These are phyloP conservation scores for Cafeteria roenbergensis DNA, from an alignment of 108 stramenopile genomes.

Conservation along the genomic window DNA sequence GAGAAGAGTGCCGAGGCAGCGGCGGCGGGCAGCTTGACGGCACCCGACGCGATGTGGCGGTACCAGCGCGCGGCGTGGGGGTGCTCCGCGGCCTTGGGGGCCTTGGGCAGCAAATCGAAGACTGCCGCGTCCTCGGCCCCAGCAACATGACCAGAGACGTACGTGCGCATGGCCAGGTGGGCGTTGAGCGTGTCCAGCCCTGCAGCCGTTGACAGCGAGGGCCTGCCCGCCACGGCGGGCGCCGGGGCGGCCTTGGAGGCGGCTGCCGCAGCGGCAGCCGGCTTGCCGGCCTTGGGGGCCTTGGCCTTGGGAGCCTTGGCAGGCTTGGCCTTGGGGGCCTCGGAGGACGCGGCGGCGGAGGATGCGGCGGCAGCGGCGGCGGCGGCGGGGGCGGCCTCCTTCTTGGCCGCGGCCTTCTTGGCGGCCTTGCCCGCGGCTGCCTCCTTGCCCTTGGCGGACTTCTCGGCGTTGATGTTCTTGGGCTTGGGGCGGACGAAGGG, in stretches of 20 bases:
- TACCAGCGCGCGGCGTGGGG: too few relatives aligned
- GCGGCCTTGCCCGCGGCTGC: not conserved
- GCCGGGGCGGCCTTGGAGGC: not conserved
- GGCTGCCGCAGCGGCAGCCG: not conserved
- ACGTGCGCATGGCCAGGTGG: not conserved
- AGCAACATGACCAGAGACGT: not conserved
- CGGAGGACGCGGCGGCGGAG: not conserved
- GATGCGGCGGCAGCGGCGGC: not conserved
- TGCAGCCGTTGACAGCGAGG: not conserved
- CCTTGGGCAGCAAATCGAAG: not conserved
- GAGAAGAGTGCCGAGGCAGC: too few relatives aligned
- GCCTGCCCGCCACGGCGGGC: not conserved
- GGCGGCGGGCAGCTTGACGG: too few relatives aligned
- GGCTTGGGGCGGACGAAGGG: conserved; percentile 77
- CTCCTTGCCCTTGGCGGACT: conserved; percentile 9
- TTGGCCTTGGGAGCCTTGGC: too few relatives aligned
- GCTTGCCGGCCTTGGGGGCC: not conserved
- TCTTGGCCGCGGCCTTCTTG: not conserved
- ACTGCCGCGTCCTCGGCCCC: conserved; percentile 3
- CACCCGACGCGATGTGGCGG: too few relatives aligned
- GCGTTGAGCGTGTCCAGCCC: not conserved
- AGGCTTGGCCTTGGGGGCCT: too few relatives aligned
- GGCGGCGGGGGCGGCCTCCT: not conserved
- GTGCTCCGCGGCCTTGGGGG: too few relatives aligned
- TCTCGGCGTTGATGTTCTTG: conserved; percentile 18